Evolutionary conservation across 2,329 filamentous ascomycete species (phyloP).

Genomic region (Diaporthe citri): DNA sequence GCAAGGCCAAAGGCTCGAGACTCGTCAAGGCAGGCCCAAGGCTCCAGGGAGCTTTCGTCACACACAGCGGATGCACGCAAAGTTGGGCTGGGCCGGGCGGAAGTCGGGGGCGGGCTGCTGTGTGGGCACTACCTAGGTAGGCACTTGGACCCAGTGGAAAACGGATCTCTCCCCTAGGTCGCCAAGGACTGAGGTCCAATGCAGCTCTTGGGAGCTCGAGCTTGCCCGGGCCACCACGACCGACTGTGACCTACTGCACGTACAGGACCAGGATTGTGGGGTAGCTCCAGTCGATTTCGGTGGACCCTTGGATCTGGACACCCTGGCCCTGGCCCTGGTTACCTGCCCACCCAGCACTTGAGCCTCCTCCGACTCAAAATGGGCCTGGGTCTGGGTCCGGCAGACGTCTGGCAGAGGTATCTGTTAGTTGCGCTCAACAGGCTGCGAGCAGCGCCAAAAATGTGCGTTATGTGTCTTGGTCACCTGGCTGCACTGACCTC

Average conservation of each 20-base stretch:
- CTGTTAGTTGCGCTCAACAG: not conserved
- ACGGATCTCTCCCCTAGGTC: not conserved
- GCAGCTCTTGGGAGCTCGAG: slow-evolving; percentile 18
- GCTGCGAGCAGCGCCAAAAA: not conserved
- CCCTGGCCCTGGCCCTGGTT: slow-evolving; percentile 27
- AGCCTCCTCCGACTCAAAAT: slow-evolving; percentile 1
- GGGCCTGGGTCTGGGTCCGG: not conserved
- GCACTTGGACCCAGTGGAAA: not conserved
- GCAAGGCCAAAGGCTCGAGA: not conserved
- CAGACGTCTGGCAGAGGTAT: not conserved
- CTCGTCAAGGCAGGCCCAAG: not conserved
- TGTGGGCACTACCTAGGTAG: slow-evolving; percentile 21
- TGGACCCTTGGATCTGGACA: slow-evolving; percentile 34
- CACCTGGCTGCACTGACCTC: not conserved
- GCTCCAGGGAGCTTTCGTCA: slow-evolving; percentile 40
- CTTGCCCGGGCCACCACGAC: slow-evolving; percentile 15
- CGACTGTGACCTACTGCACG: not conserved
- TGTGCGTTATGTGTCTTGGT: not conserved
- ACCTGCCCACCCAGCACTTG: slow-evolving; percentile 4
- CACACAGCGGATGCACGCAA: slow-evolving; percentile 17
- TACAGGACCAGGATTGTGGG: slow-evolving; percentile 33
- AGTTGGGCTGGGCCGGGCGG: slow-evolving; percentile 21
- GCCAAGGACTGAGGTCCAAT: slow-evolving; percentile 11
- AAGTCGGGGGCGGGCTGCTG: not conserved
- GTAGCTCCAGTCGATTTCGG: slow-evolving; percentile 34